A percentile compares a stretch with the other conserved stretches of the same genome.
Conservation (phyloP, 2,329 filamentous ascomycete species). For the Fusarium humuli region DNA sequence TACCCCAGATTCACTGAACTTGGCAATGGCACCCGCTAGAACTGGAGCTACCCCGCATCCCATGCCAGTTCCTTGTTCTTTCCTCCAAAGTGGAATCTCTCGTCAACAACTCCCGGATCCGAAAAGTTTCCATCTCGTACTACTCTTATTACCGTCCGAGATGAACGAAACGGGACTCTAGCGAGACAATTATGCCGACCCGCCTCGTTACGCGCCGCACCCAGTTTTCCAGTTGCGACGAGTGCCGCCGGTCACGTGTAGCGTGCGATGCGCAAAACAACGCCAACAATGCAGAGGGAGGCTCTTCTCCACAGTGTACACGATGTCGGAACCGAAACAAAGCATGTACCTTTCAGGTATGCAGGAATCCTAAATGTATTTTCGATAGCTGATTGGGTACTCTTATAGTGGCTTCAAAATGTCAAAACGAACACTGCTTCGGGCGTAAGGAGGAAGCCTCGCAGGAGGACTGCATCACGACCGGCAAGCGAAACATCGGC, state of each 20-base stretch:
- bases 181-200: slow-evolving; percentile 28
- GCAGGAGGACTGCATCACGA: slow-evolving; percentile 22
- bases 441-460: slow-evolving; percentile 11
- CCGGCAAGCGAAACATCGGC: slow-evolving; percentile 28
- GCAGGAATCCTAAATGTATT: not conserved
- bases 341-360: slow-evolving; percentile 49
- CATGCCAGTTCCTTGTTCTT: slow-evolving; percentile 7
- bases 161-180: not conserved
- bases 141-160: not conserved
- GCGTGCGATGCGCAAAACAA: slow-evolving; percentile 46
- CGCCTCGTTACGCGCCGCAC: slow-evolving; percentile 46
- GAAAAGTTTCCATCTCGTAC: slow-evolving; percentile 1
- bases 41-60: slow-evolving; percentile 36
- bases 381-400: not conserved
- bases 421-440: slow-evolving; percentile 19
- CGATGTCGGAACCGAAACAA: slow-evolving; percentile 57
- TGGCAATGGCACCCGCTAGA: slow-evolving; percentile 20
- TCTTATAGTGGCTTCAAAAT: slow-evolving; percentile 45
- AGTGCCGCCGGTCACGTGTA: slow-evolving; percentile 49
- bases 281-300: slow-evolving; percentile 62
- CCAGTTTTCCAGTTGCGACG: slow-evolving; percentile 53
- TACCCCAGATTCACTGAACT: slow-evolving; percentile 30
- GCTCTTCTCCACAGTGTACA: slow-evolving; percentile 75
- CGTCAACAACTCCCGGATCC: slow-evolving; percentile 25
- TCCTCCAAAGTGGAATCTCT: slow-evolving; percentile 4